Conservation (phyloP, 768 basidiomycete species). For the Mycena latifolia region DNA sequence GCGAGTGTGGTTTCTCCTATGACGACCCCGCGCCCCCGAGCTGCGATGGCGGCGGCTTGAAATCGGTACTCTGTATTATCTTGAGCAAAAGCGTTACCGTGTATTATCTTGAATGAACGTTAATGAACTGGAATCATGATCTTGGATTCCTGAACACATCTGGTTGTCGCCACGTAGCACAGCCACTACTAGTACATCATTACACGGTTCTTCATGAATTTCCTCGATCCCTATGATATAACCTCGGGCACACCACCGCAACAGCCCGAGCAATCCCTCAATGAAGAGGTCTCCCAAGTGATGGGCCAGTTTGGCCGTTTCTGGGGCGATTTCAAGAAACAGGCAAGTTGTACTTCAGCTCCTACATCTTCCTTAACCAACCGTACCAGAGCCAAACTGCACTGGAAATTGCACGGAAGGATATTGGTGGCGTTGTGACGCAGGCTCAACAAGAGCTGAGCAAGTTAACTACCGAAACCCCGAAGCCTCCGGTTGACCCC, state of each 20-base stretch:
- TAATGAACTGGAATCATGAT: background rate
- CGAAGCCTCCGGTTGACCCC: slow-evolving; percentile 32
- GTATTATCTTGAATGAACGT: slow-evolving; percentile 6
- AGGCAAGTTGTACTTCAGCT: slow-evolving; percentile 59
- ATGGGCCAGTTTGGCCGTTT: slow-evolving; percentile 88
- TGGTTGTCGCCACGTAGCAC: background rate
- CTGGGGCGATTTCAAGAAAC: slow-evolving; percentile 93
- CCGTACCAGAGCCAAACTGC: slow-evolving; percentile 72
- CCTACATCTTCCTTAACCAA: slow-evolving; percentile 21
- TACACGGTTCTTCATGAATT: slow-evolving; percentile 63
- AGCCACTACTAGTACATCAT: too few species aligned
- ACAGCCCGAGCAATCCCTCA: slow-evolving; percentile 67
- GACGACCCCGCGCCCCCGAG: slow-evolving; percentile 41
- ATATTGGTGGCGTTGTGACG: slow-evolving; percentile 76
- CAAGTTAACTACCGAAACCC: slow-evolving; percentile 62
- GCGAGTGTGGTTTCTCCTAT: slow-evolving; percentile 40
- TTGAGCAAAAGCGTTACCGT: slow-evolving; percentile 15
- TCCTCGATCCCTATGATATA: slow-evolving; percentile 78
- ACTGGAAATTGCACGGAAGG: slow-evolving; percentile 77
- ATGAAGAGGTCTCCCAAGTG: slow-evolving; percentile 91
- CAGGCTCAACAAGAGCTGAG: slow-evolving; percentile 85
- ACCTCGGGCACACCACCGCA: slow-evolving; percentile 59
- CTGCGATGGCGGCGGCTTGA: slow-evolving; percentile 47
- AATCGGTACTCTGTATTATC: too few species aligned
- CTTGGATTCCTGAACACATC: too few species aligned